Evolutionary conservation across 495 filamentous ascomycete genomes (phyloP).

Genomic region (Trichodelitschia bisporula): DNA sequence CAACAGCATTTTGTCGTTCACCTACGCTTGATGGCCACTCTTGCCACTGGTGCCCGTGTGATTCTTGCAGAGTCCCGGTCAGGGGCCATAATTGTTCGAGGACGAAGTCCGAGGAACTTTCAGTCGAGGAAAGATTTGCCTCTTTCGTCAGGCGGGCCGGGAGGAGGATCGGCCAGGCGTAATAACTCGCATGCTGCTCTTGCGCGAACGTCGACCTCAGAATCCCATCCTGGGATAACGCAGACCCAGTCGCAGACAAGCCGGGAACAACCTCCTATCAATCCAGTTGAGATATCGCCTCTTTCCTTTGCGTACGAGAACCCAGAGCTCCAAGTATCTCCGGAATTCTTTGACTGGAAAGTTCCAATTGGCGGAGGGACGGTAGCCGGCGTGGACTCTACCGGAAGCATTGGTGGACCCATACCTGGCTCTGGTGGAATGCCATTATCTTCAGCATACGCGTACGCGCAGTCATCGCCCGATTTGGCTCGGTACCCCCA

Average conservation of each 20-base stretch:
- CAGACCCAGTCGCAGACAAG: constrained; percentile 2
- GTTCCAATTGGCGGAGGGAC: no score
- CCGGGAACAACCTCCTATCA: neutral
- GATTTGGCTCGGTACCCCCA: no score
- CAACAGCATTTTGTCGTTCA: constrained; percentile 49
- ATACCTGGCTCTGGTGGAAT: no score
- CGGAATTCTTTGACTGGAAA: constrained; percentile 16
- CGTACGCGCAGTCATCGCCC: no score
- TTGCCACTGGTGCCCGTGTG: constrained; percentile 30
- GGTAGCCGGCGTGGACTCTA: no score
- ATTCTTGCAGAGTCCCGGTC: constrained; percentile 34
- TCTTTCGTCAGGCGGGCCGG: no score
- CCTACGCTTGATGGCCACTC: constrained; percentile 33
- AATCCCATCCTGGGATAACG: no score
- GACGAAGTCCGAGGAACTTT: constrained; percentile 43
- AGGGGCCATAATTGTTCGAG: constrained; percentile 42
- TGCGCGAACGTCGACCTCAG: no score
- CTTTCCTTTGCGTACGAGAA: constrained; percentile 9
- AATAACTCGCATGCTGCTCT: constrained; percentile 2
- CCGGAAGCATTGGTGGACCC: no score
- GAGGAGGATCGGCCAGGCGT: no score
- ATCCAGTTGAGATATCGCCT: constrained; percentile 6
- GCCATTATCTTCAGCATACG: no score
- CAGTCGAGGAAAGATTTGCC: constrained; percentile 41
- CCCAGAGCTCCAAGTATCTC: constrained; percentile 17